Evolutionary conservation across 805 yeast species (phyloP).

Genomic region (Barnettozyma botsteinii): DNA sequence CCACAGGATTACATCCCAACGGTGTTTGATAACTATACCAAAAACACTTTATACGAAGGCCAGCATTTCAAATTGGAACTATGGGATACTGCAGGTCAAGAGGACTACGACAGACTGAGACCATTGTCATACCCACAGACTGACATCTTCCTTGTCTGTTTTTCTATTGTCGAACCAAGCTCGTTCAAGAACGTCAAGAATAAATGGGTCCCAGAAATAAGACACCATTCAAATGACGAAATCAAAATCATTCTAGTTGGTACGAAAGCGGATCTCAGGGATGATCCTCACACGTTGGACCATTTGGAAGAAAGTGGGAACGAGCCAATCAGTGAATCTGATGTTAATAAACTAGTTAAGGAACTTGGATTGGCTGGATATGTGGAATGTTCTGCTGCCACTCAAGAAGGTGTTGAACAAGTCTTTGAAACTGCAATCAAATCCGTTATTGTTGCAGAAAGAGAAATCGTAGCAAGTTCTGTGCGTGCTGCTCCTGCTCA

Average conservation of each 20-base stretch:
- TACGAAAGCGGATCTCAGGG: conserved; percentile 83
- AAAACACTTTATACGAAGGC: conserved; percentile 75
- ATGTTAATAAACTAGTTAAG: conserved; percentile 62
- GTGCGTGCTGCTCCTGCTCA: background rate
- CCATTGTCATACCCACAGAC: conserved; percentile 92
- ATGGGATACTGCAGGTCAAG: conserved; percentile 97
- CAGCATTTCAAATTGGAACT: conserved; percentile 79
- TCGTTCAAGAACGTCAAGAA: conserved; percentile 75
- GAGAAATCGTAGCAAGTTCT: conserved; percentile 9
- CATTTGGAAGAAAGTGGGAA: conserved; percentile 52
- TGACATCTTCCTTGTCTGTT: conserved; percentile 80
- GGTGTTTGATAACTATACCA: conserved; percentile 87
- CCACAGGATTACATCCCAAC: conserved; percentile 94
- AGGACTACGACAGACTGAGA: conserved; percentile 83
- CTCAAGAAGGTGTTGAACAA: conserved; percentile 80
- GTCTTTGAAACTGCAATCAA: conserved; percentile 80
- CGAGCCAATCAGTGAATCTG: conserved; percentile 54
- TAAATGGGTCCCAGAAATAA: conserved; percentile 83
- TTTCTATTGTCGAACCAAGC: conserved; percentile 75
- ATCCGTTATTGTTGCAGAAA: conserved; percentile 41
- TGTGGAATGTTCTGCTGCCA: conserved; percentile 86
- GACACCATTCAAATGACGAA: conserved; percentile 74
- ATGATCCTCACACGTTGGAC: conserved; percentile 69
- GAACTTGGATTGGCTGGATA: conserved; percentile 69
- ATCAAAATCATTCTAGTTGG: conserved; percentile 72